These are phyloP conservation scores for Dactylellina parvicollis DNA, from an alignment of 2,329 filamentous ascomycete species.

Conservation along the genomic window DNA sequence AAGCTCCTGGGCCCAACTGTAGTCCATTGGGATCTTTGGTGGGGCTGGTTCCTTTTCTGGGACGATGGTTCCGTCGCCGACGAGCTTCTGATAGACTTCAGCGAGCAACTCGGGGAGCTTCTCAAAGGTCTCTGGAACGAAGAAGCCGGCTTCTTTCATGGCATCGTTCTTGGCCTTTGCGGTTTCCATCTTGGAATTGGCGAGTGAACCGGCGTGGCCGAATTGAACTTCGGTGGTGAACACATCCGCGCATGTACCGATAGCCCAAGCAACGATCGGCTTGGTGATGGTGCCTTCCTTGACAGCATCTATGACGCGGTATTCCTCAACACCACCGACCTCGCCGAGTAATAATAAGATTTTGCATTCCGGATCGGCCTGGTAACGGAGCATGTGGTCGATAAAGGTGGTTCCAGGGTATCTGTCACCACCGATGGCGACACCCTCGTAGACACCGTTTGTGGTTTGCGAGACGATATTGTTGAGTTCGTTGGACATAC, in stretches of 20 bases:
- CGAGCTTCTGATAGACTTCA: constrained; percentile 85
- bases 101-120: constrained; percentile 83
- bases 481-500: constrained; percentile 99
- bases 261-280: constrained; percentile 98
- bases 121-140: constrained; percentile 96
- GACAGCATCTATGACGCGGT: constrained; percentile 98
- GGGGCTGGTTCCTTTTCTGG: constrained; percentile 88
- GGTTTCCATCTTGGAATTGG: constrained; percentile 99
- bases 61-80: constrained; percentile 83
- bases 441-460: constrained; percentile 98
- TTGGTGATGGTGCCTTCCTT: constrained; percentile 95
- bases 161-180: constrained; percentile 95
- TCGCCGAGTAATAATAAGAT: constrained; percentile 95
- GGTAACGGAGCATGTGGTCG: constrained; percentile 87
- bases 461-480: constrained; percentile 98
- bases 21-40: constrained; percentile 99
- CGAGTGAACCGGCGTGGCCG: constrained; percentile 96
- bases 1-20: constrained; percentile 99
- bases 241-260: constrained; percentile 98
- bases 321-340: constrained; percentile 99
- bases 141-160: constrained; percentile 94
- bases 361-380: constrained; percentile 97
- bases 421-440: constrained; percentile 98
- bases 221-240: constrained; percentile 99
- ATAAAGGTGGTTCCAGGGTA: constrained; percentile 99